phyloP scores from a whole-genome alignment of 345 rosid species.

The Cardamine occulta region DNA sequence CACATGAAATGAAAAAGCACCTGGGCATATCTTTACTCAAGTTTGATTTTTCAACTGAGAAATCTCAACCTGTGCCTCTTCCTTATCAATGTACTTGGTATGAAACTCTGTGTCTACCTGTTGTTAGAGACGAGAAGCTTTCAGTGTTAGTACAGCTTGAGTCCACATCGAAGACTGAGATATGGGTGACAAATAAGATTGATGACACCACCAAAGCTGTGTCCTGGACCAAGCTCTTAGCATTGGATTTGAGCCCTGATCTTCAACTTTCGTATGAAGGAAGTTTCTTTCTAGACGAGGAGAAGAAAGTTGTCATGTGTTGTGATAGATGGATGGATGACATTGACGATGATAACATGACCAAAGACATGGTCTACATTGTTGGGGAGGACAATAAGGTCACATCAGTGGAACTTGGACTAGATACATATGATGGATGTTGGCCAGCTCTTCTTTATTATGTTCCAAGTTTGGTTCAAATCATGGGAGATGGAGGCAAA shows the following conservation, averaged over 20 bases:
- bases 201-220: not conserved
- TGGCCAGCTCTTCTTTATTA: not conserved
- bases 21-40: not conserved
- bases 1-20: not conserved
- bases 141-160: not conserved
- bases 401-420: not conserved
- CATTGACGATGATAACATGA: not conserved
- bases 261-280: no score
- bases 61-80: not conserved
- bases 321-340: not conserved
- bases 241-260: not conserved
- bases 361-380: not conserved
- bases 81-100: not conserved
- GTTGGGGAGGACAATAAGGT: not conserved
- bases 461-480: not conserved
- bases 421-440: not conserved
- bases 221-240: not conserved
- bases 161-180: not conserved
- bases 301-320: not conserved
- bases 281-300: conserved; percentile 15
- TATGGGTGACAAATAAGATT: conserved; percentile 12
- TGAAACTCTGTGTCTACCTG: not conserved
- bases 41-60: conserved; percentile 1
- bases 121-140: not conserved
- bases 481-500: not conserved